Conservation (phyloP, 805 yeast species). For the Crinitomyces ghanaensis region DNA sequence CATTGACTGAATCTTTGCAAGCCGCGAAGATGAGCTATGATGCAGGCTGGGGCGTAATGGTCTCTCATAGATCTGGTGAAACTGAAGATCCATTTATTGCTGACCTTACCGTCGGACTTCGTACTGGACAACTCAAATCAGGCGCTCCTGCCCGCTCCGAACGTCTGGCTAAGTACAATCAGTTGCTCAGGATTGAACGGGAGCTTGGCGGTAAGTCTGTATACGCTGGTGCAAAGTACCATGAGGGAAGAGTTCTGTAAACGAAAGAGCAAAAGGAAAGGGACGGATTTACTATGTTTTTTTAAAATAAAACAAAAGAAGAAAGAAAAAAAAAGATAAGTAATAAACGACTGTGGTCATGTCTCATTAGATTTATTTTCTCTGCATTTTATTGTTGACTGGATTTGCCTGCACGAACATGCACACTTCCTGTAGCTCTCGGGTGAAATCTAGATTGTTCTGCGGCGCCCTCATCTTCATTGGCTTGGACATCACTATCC, state of each 20-base stretch:
- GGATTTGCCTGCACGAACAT: conserved; percentile 6
- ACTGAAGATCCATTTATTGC: conserved; percentile 98
- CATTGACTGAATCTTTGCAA: conserved; percentile 89
- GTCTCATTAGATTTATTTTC: too few species aligned
- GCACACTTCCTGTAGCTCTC: conserved; percentile 13
- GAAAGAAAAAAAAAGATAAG: too few species aligned
- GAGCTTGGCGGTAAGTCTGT: conserved; percentile 95
- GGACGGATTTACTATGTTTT: too few species aligned
- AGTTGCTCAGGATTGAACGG: conserved; percentile 96
- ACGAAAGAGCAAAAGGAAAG: too few species aligned
- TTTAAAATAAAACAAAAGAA: too few species aligned
- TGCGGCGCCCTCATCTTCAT: not conserved
- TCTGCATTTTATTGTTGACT: too few species aligned
- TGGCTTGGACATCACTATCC: not conserved
- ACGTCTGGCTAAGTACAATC: conserved; percentile 98
- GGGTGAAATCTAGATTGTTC: conserved; percentile 7
- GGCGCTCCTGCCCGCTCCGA: conserved; percentile 99
- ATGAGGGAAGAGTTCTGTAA: too few species aligned
- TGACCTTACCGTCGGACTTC: conserved; percentile 93
- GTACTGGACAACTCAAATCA: conserved; percentile 98
- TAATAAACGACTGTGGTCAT: too few species aligned
- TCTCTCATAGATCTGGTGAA: conserved; percentile 99
- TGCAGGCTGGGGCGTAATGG: conserved; percentile 99
- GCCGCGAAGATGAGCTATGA: conserved; percentile 93
- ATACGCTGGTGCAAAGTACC: conserved; percentile 87